phyloP scores from a whole-genome alignment of 768 basidiomycete genomes.

The Collybia mongolica region DNA sequence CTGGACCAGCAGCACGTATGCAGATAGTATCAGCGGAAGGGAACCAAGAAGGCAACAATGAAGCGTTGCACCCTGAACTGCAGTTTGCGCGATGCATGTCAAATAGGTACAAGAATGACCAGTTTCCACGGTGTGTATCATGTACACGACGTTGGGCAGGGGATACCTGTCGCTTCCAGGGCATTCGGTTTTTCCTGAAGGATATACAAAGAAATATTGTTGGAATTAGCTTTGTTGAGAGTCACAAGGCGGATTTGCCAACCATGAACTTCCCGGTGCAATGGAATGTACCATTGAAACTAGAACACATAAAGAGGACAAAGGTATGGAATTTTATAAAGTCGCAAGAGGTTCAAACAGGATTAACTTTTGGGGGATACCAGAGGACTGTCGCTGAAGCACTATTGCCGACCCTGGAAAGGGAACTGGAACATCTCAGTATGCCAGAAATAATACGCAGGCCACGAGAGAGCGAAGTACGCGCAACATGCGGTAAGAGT shows the following conservation, averaged over 20 bases:
- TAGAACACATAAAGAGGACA: conserved; percentile 49
- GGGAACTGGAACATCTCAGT: conserved; percentile 63
- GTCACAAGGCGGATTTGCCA: conserved; percentile 54
- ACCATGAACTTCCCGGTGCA: conserved; percentile 61
- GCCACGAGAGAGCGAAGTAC: conserved; percentile 77
- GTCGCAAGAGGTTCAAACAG: not conserved
- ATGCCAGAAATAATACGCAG: conserved; percentile 62
- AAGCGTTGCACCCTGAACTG: conserved; percentile 57
- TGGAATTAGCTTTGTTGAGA: conserved; percentile 70
- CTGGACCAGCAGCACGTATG: conserved; percentile 18
- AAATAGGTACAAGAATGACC: conserved; percentile 67
- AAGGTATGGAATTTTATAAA: conserved; percentile 49
- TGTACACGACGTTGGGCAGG: conserved; percentile 88
- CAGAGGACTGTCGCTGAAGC: conserved; percentile 69
- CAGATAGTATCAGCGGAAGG: conserved; percentile 29
- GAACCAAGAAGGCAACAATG: conserved; percentile 22
- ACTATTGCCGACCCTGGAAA: conserved; percentile 62
- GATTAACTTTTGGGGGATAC: conserved; percentile 1
- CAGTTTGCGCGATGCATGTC: conserved; percentile 87
- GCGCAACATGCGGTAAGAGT: conserved; percentile 78
- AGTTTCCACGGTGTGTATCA: conserved; percentile 78
- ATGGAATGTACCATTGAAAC: conserved; percentile 64
- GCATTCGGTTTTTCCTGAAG: conserved; percentile 77
- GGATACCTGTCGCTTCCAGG: conserved; percentile 84
- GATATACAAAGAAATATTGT: conserved; percentile 56